Evolutionary conservation across 2,329 filamentous ascomycete species (phyloP).

Genomic region (Drechslera avenae): DNA sequence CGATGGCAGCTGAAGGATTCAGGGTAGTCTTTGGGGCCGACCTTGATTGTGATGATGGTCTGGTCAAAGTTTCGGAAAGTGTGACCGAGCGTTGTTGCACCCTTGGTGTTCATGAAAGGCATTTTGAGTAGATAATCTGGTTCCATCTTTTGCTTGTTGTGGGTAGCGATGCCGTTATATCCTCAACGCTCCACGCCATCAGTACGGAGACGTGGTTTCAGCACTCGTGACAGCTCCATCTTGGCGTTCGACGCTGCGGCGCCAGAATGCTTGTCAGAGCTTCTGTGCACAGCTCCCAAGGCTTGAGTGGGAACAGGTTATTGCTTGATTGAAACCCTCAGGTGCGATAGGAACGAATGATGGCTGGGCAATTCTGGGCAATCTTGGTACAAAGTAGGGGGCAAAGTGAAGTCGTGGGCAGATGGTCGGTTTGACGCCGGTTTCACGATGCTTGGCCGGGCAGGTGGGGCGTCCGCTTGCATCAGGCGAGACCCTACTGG

Average conservation of each 20-base stretch:
- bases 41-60: conserved; percentile 44
- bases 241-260: conserved; percentile 30
- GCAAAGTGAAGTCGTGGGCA: conserved; percentile 12
- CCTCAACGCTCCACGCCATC: conserved; percentile 2
- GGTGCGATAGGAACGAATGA: conserved; percentile 5
- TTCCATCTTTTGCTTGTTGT: conserved; percentile 33
- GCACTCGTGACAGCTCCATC: conserved; percentile 21
- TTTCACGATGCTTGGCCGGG: conserved; percentile 27
- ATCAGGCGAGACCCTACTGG: conserved; percentile 10
- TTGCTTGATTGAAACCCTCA: conserved; percentile 25
- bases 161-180: conserved; percentile 14
- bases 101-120: conserved; percentile 40
- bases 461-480: conserved; percentile 14
- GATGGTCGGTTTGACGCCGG: conserved; percentile 21
- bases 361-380: conserved; percentile 10
- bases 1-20: conserved; percentile 45
- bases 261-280: conserved; percentile 18
- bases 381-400: conserved; percentile 17
- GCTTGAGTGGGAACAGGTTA: conserved; percentile 10
- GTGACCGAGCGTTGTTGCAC: conserved; percentile 41
- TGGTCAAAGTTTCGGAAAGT: conserved; percentile 47
- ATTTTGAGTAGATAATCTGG: conserved; percentile 45
- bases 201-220: conserved; percentile 24
- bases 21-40: conserved; percentile 37
- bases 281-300: conserved; percentile 8